A percentile compares a stretch with the other conserved stretches of the same genome.
These are phyloP conservation scores for Cymbidium sinense DNA, from an alignment of 106 monocot species.

Conservation along the genomic window DNA sequence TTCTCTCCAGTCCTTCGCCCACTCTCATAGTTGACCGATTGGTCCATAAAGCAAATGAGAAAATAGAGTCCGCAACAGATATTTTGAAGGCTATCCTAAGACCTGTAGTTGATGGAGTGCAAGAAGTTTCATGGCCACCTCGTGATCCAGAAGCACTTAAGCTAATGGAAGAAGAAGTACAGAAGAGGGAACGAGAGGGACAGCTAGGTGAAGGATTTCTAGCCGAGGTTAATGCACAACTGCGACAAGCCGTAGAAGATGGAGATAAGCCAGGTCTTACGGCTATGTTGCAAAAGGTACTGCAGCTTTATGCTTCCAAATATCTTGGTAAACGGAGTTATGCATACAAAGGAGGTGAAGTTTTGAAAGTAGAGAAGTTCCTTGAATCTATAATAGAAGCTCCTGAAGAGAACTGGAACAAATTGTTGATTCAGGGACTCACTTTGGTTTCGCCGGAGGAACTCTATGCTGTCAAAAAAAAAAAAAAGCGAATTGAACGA, in stretches of 20 bases:
- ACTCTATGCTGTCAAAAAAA: no score
- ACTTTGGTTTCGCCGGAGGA: no score
- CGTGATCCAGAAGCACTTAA: conserved; percentile 42
- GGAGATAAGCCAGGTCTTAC: conserved; percentile 90
- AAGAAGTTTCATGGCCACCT: conserved; percentile 89
- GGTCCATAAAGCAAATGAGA: conserved; percentile 90
- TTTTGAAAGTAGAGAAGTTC: no score
- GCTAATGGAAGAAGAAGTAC: conserved; percentile 69
- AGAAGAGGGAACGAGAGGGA: conserved; percentile 63
- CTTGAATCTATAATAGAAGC: no score
- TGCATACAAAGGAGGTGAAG: conserved; percentile 92
- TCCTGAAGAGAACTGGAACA: no score
- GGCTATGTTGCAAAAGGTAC: conserved; percentile 91
- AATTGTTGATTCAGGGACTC: no score
- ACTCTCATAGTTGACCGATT: conserved; percentile 64
- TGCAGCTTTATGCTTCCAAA: conserved; percentile 88
- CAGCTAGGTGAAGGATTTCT: conserved; percentile 91
- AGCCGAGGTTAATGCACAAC: conserved; percentile 89
- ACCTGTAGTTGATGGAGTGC: conserved; percentile 54
- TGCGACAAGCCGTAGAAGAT: conserved; percentile 90
- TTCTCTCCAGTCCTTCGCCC: no score
- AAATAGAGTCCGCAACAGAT: conserved; percentile 82
- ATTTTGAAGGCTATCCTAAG: conserved; percentile 68
- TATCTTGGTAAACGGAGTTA: conserved; percentile 80
- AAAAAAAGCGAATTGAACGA: no score